Base-by-base conservation (phyloP, 768 basidiomycete species). In the Leucogyrophana mollusca region DNA sequence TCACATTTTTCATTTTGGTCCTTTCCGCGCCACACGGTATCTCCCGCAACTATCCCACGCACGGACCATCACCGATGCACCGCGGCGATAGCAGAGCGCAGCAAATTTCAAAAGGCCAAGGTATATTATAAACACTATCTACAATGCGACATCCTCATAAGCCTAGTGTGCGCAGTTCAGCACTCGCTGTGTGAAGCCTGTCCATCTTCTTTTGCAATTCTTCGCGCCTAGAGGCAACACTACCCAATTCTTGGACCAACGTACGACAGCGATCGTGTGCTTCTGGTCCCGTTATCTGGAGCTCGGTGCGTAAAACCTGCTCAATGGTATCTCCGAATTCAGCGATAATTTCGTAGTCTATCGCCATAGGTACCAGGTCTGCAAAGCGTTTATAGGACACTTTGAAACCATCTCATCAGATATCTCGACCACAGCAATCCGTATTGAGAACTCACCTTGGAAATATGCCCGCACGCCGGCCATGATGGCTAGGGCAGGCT, bases 401-500 rank as follows among this genome's bases (percentile, higher is more conserved):
- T 85, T 46, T 5, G 50, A n/a, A n/a, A n/a, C n/a, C n/a, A 32
- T 30, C 17, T 58, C 51, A 24, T 7, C 16, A 30, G 33, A 37
- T 11, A 22, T 18, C 48, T 27, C 34, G 36, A 41, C 14, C 34
- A 41, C 21, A 23, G 22, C 23, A 18, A 39, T 13, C 37, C 21
- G 18, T 22, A 25, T n/a, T 33, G 27, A 36, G 23, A n/a, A 46
- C 55, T 7, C 55, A 85, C 87, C 86, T 72, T 87, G 83, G 60
- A 87, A 88, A 52, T 88, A 87, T 0, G 82, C 85, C 4, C 83
- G 71, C 1, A 87, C 83, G 45, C 80, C 76, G 0, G 83, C 83
- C 84, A 89, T 87, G 54, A 88, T 84, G 3, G 62, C 54, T 14
- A 88, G 53, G 0, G 81, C 81, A 0, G 76, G 72, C 30, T 81